Evolutionary conservation across 2,329 filamentous ascomycete genomes (phyloP).

Genomic region (Elsinoe australis): DNA sequence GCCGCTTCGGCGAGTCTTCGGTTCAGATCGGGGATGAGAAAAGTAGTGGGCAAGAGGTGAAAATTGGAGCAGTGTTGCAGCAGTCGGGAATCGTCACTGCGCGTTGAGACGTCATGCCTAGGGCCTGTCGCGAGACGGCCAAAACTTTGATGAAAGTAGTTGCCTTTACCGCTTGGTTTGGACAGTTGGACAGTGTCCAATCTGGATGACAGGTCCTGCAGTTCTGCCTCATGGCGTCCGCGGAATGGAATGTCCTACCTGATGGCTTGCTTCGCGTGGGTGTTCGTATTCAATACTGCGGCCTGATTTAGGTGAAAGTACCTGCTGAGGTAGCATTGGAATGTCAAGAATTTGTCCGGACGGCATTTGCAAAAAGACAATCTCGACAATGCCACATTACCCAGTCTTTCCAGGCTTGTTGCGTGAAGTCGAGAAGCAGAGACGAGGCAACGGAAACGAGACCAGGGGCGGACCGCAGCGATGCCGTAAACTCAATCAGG

Average conservation of each 20-base stretch:
- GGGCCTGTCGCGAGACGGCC: constrained; percentile 6
- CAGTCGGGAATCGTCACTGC: constrained; percentile 15
- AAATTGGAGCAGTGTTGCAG: constrained; percentile 8
- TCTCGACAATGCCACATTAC: constrained; percentile 7
- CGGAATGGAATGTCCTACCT: background rate
- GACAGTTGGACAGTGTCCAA: background rate
- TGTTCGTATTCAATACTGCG: background rate
- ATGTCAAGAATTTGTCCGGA: too few relatives aligned
- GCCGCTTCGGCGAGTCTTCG: constrained; percentile 13
- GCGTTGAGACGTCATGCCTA: constrained; percentile 16
- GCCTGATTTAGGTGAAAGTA: too few relatives aligned
- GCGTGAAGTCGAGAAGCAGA: constrained; percentile 3
- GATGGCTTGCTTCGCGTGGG: constrained; percentile 4
- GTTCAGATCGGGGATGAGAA: constrained; percentile 11
- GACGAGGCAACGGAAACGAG: background rate
- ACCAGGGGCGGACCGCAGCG: constrained; percentile 13
- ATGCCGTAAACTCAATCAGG: constrained; percentile 9
- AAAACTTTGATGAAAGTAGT: background rate
- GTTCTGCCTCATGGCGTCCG: constrained; percentile 1
- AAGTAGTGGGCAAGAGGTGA: background rate
- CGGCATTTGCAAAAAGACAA: background rate
- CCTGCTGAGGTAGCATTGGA: background rate
- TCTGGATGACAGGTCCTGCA: background rate
- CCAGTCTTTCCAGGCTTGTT: too few relatives aligned
- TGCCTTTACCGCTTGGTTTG: background rate